Base-by-base conservation (phyloP, 2,329 filamentous ascomycete species). In the Nemania bipapillata region DNA sequence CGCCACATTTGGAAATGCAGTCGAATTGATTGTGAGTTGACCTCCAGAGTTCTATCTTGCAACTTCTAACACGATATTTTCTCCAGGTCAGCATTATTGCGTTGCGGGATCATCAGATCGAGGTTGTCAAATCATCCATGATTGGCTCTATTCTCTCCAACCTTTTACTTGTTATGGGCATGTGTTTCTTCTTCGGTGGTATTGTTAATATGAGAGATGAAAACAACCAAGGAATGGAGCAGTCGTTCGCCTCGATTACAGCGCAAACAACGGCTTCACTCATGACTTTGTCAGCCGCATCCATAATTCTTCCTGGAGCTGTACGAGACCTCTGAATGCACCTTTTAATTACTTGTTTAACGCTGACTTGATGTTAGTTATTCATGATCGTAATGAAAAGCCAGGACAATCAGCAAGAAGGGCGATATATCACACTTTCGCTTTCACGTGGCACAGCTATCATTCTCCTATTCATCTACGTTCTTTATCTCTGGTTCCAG, bases 41-140 rank as follows among this genome's bases (percentile, higher is more conserved):
- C 65, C 63, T 54, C 69, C 65, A 58, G 59, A 61, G n/a, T 68
- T 58, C 53, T 47, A 58, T 55, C 42, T 32, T 32, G 17, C 30
- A 30, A 5, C 26, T 68, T 53, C 69, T 74, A 69, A 73, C 67
- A 54, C 69, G 59, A 26, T 22, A 49, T 72, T 53, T 58, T 55
- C 35, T 67, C 20, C 77, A 95, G 92, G 92, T 97, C 78, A 97
- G 93, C 79, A 95, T 98, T 74, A 91, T 98, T 72, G 96, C 96
- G 20, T 86, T 99, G 53, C 89, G 85, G 73, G 89, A 96, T 74
- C 89, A 90, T 71, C 92, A 98, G 82, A 96, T 97, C 77, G 90
- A 95, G 75, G 94, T 98, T 72, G 95, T 98, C n/a, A 96, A 98
- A 82, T 92, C 95, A 22, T 97, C 93, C 72, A 98, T 98, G 94